Evolutionary conservation across 2,329 filamentous ascomycete genomes (phyloP).

Genomic region (Ceratocystis huliohia): DNA sequence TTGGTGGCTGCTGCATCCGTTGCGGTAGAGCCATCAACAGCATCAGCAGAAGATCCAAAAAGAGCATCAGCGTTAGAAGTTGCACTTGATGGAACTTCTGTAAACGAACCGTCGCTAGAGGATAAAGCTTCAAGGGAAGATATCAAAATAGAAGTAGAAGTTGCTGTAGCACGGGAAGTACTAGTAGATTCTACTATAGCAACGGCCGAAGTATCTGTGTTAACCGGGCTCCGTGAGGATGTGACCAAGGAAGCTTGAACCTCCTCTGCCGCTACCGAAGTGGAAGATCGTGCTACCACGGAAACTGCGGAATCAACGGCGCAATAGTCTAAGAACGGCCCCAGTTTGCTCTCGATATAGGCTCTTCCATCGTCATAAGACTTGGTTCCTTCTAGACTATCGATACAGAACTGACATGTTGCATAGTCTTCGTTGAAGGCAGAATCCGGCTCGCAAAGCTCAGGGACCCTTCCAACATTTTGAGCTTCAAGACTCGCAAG

Average conservation of each 20-base stretch:
- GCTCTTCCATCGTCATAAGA: neutral
- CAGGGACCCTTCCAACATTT: conserved; percentile 34
- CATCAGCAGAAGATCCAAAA: neutral
- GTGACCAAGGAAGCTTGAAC: neutral
- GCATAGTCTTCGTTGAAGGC: conserved; percentile 35
- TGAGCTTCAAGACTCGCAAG: conserved; percentile 36
- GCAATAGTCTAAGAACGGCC: neutral
- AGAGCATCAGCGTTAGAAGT: neutral
- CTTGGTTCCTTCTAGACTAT: conserved; percentile 14
- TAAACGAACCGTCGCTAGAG: neutral
- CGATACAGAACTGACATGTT: conserved; percentile 30
- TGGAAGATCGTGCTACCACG: neutral
- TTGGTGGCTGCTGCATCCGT: neutral
- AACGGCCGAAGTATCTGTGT: neutral
- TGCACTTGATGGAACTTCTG: neutral
- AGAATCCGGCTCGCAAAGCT: conserved; percentile 35
- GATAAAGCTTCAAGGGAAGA: neutral
- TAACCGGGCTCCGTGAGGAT: neutral
- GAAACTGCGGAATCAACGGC: neutral
- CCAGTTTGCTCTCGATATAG: neutral
- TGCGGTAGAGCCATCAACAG: neutral
- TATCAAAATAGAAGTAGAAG: neutral
- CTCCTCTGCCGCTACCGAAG: neutral
- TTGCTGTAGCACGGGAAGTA: neutral
- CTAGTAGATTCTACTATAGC: neutral